Conservation (phyloP, 345 rosid genomes). For the Schrenkiella parvula region DNA sequence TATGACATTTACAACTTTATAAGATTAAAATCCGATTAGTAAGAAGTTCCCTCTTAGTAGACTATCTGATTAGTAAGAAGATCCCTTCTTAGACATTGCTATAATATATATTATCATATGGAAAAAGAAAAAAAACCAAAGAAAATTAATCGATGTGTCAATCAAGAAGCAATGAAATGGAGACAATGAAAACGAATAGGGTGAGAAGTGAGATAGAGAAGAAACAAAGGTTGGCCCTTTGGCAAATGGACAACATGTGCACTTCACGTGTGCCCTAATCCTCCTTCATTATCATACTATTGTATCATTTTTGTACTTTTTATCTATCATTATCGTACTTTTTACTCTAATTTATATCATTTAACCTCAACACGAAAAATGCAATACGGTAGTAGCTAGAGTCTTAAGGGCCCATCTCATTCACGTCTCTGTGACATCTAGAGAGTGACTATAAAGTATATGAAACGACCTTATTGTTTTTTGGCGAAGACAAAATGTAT, state of each 20-base stretch:
- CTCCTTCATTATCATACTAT: conserved; percentile 6
- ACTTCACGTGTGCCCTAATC: conserved; percentile 14
- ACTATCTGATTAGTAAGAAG: background rate
- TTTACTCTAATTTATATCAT: background rate
- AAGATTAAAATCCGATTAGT: background rate
- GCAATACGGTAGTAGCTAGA: conserved; percentile 17
- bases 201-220: background rate
- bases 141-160: background rate
- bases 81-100: background rate
- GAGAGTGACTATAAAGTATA: conserved; percentile 12
- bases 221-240: conserved; percentile 17
- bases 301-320: background rate
- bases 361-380: background rate
- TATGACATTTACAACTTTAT: background rate
- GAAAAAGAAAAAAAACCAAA: background rate
- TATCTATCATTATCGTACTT: background rate
- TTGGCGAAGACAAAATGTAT: conserved; percentile 5
- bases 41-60: background rate
- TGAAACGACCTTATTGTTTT: conserved; percentile 25
- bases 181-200: background rate
- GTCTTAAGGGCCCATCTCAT: conserved; percentile 15
- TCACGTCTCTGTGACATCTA: conserved; percentile 20
- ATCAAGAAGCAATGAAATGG: background rate
- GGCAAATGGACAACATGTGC: conserved; percentile 22
- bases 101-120: background rate